Evolutionary conservation across 805 yeast genomes (phyloP), one percentile per base, ranked within the genome.

Genomic region (Myxozyma vanderwaltii): DNA sequence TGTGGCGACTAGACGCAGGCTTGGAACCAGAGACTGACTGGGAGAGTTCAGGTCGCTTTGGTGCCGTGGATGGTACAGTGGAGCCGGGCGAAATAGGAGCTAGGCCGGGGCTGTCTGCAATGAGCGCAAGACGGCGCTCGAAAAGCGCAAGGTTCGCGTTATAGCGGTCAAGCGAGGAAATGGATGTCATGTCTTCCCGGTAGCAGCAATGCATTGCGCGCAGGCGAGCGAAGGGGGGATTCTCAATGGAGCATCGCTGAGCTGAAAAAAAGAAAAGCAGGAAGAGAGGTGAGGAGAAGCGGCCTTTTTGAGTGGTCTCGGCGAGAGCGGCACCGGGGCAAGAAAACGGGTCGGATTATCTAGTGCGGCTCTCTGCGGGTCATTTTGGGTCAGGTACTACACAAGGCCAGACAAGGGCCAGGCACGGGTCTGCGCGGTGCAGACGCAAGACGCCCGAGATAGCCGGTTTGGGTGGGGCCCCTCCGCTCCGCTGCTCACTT

Each of bases 101-200:
- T 26, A n/a, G 36, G 26, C 27, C 4, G 51, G 21, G 29, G 35
- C 15, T 21, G 21, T 43, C n/a, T 12, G 41, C 4, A 24, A 26
- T 26, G 8, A 23, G 36, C 31, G 52, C 29, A 19, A 45, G 29
- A 24, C 49, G 43, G 36, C 24, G n/a, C 39, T 55, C 59, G 50
- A 55, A 55, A 17, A 43, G 44, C n/a, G 51, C 59, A 33, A 55
- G 54, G 54, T 55, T 55, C 15, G 46, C 43, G 45, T 5, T 13
- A 38, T 55, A 55, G 21, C 54, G 59, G 50, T 49, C 49, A 17
- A 36, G 40, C 24, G 41, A 35, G 15, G 58, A 40, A 5, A 45
- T 29, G 19, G 50, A 7, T 3, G 40, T 5, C 44, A 52, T 52
- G 13, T 7, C n/a, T n/a, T n/a, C n/a, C n/a, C n/a, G n/a, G 38